Evolutionary conservation across 2,329 filamentous ascomycete genomes (phyloP).

Genomic region (Diaporthe velutina): DNA sequence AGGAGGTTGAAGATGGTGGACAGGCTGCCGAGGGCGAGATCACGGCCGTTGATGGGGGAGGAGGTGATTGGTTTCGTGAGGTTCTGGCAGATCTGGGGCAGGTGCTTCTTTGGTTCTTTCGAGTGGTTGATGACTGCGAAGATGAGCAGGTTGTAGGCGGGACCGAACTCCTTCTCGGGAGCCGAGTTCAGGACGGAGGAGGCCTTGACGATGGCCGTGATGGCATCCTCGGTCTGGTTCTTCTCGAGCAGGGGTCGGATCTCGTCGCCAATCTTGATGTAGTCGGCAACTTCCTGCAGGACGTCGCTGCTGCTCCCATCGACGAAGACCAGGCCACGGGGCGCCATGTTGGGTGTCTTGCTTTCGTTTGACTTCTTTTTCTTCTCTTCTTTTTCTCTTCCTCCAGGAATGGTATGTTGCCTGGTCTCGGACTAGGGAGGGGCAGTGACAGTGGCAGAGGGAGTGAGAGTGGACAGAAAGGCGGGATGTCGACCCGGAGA

Average conservation of each 20-base stretch:
- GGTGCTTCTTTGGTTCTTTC: slow-evolving; percentile 85
- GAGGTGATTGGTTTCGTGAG: slow-evolving; percentile 88
- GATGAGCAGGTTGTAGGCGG: slow-evolving; percentile 96
- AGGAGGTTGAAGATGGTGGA: slow-evolving; percentile 98
- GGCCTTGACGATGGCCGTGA: slow-evolving; percentile 89
- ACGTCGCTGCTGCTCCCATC: slow-evolving; percentile 96
- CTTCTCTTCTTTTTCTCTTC: neutral
- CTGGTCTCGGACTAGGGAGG: slow-evolving; percentile 19
- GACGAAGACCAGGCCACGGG: slow-evolving; percentile 77
- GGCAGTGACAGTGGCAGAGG: slow-evolving; percentile 29
- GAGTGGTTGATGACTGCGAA: slow-evolving; percentile 87
- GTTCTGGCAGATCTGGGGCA: slow-evolving; percentile 89
- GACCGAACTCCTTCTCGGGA: slow-evolving; percentile 96
- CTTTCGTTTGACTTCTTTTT: slow-evolving; percentile 38
- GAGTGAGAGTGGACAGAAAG: slow-evolving; percentile 29
- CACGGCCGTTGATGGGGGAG: slow-evolving; percentile 86
- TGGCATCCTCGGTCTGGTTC: slow-evolving; percentile 85
- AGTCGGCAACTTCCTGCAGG: slow-evolving; percentile 93
- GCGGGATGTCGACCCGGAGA: slow-evolving; percentile 39
- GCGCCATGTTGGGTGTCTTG: slow-evolving; percentile 53
- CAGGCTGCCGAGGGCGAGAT: slow-evolving; percentile 89
- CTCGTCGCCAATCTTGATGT: slow-evolving; percentile 86
- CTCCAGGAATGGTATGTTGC: neutral
- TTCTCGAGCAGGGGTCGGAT: slow-evolving; percentile 80
- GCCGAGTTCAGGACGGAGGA: slow-evolving; percentile 83